Percentiles rank a stretch among this genome's conserved stretches.
Evolutionary conservation across 208 protist species (phyloP).

Genomic region (Tritrichomonas musculus): DNA sequence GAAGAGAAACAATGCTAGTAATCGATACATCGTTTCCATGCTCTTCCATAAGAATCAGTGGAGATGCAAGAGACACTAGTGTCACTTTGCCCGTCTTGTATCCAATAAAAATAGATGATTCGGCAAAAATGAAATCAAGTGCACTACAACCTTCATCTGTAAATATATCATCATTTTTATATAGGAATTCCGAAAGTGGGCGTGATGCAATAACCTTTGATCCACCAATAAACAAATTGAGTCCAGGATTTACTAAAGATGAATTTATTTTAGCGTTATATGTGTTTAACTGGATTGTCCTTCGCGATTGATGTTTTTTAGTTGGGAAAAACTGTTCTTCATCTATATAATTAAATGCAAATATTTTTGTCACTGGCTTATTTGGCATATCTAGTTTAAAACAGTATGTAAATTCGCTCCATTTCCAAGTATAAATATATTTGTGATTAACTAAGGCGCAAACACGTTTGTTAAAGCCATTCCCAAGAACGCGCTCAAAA

Average conservation of each 20-base stretch:
- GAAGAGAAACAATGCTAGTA: not conserved
- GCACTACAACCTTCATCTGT: not conserved
- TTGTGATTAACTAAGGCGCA: not conserved
- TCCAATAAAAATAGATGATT: not conserved
- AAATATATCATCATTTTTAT: not conserved
- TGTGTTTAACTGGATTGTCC: no score
- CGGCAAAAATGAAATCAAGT: not conserved
- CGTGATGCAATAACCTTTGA: not conserved
- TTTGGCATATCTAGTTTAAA: not conserved
- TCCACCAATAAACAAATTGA: not conserved
- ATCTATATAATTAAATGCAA: not conserved
- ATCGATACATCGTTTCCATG: not conserved
- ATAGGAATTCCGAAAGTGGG: not conserved
- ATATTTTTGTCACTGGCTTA: not conserved
- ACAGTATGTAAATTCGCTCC: not conserved
- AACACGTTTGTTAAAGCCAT: not conserved
- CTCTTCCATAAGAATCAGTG: not conserved
- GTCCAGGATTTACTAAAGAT: not conserved
- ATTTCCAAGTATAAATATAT: slow-evolving; percentile 19
- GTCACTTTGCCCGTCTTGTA: not conserved
- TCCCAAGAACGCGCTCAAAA: not conserved
- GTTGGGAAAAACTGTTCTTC: not conserved
- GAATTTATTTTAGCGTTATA: not conserved
- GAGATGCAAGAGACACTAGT: not conserved
- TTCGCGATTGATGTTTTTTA: no score